Base-by-base conservation (phyloP, 2,329 filamentous ascomycete species). In the Exophiala oligosperma region DNA sequence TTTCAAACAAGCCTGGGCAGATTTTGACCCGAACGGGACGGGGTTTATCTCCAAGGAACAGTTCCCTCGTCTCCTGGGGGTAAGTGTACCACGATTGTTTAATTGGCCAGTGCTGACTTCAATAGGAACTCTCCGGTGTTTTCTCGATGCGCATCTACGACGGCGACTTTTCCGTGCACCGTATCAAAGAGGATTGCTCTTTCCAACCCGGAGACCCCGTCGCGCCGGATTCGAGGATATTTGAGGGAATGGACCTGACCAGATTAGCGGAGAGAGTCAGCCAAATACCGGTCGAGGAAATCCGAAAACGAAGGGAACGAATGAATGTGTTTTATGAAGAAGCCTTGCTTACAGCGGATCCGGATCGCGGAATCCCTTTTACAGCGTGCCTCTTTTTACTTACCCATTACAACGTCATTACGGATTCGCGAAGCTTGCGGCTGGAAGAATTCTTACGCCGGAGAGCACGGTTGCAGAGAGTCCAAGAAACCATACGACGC, bases 281-380 rank as follows among this genome's bases (percentile, higher is more conserved):
- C 1, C 79, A 82, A 54, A 87, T 99, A 43, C 92, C 96, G 35
- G 79, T 92, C 0, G 74, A 78, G 14, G 85, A 87, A 63, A 91
- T 97, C 54, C 88, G 88, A 57, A 81, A 85, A 66, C 84, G 91
- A 60, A 84, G 94, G 44, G 82, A 85, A 56, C 86, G 89, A 43
- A 93, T 95, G 79, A 96, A 96, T 67, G 83, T 89, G n/a, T 99
- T 99, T 73, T 99, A 91, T 69, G 92, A 97, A 73, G 95, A 99
- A 76, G 90, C 97, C 21, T 85, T 97, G 73, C 91, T 97, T 4
- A 93, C 92, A 3, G 91, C 92, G 3, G 92, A 99, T 72, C 89
- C 88, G 1, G 91, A 95, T 68, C 84, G 85, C 62, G 94, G 94
- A 49, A 95, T 99, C 59, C 88, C 90, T 0, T 99, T 99, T 73